A percentile compares a stretch with the other conserved stretches of the same genome.
These are phyloP conservation scores for Mycena leptocephala DNA, from an alignment of 768 basidiomycete species.

Conservation along the genomic window DNA sequence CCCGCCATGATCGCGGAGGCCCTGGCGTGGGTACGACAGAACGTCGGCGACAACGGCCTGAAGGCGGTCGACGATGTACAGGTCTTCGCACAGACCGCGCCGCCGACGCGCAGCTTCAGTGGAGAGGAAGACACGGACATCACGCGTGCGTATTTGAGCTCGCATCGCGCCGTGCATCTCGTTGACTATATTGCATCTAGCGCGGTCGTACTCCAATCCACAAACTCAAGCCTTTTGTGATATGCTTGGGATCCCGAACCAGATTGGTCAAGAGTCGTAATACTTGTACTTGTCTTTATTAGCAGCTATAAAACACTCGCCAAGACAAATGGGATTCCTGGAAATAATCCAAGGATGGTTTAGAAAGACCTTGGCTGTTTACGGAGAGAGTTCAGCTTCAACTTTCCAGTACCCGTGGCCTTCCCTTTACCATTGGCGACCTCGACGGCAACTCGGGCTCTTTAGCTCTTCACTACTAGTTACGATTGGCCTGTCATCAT, in stretches of 20 bases:
- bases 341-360: too few relatives aligned
- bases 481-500: too few relatives aligned
- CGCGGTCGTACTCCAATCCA: conserved; percentile 86
- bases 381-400: too few relatives aligned
- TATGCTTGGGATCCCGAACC: conserved; percentile 87
- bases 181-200: conserved; percentile 53
- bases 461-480: too few relatives aligned
- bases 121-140: conserved; percentile 51
- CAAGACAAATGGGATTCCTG: too few relatives aligned
- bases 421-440: too few relatives aligned
- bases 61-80: conserved; percentile 72
- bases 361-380: too few relatives aligned
- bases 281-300: too few relatives aligned
- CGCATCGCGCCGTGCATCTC: conserved; percentile 48
- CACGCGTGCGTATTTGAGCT: conserved; percentile 52
- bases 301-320: too few relatives aligned
- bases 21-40: conserved; percentile 76
- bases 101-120: conserved; percentile 74
- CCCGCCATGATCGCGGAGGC: conserved; percentile 72
- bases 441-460: too few relatives aligned
- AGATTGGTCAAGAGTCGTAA: too few relatives aligned
- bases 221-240: conserved; percentile 91
- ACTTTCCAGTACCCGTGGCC: too few relatives aligned
- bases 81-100: conserved; percentile 62
- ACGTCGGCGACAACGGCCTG: conserved; percentile 61